Evolutionary conservation across 208 protist species (phyloP), one percentile per base, ranked within the genome.

Genomic region (Phytomonas francai): DNA sequence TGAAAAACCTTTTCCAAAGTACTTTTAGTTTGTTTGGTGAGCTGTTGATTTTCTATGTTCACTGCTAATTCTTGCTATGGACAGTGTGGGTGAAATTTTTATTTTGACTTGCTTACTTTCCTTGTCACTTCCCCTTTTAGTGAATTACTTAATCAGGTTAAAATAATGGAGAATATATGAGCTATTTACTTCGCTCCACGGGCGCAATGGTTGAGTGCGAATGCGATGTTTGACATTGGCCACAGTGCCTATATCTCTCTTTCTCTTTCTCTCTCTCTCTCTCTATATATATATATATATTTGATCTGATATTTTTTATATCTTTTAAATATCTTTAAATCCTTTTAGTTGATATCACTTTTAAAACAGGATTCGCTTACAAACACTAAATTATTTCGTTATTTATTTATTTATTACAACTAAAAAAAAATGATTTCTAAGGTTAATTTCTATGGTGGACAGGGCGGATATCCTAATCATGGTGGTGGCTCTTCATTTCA

Each of bases 211-310:
- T 54, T 25, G 45, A 25, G 45, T 54, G 45, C 16, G 45, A 25
- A 19, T 54, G 45, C 45, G 25, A 54, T 54, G 16, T 54, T 54
- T 54, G 11, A 54, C 19, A 22, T 54, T 54, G 45, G 25, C 19
- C 19, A 25, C 45, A 54, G 4, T 16, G 16, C 19, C n/a, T n/a
- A n/a, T n/a, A n/a, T n/a, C n/a, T n/a, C n/a, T n/a, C n/a, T n/a
- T n/a, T n/a, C n/a, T n/a, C n/a, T n/a, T n/a, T n/a, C n/a, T n/a
- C n/a, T n/a, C n/a, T n/a, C n/a, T n/a, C n/a, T n/a, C n/a, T n/a
- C n/a, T n/a, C 19, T 16, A n/a, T 63, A 63, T 65, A 71, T 63
- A 29, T 72, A 71, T 73, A 71, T 71, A 62, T 72, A 73, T 65
- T 60, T 29, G 11, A 6, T 72, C n/a, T 72, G 1, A 61, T 28